Conservation (phyloP, 2,329 filamentous ascomycete species). For the Incumbomyces delicatus region DNA sequence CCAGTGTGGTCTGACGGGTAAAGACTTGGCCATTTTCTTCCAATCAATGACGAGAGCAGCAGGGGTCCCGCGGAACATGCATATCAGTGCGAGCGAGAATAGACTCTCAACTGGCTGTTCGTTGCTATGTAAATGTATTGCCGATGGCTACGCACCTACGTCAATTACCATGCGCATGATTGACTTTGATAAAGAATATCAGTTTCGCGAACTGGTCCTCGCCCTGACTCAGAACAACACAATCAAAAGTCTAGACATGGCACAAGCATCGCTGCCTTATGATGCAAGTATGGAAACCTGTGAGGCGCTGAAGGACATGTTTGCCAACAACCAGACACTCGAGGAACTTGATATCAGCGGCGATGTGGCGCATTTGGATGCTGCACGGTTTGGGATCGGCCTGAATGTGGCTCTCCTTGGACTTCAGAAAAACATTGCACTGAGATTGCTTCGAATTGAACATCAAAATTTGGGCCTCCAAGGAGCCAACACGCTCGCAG, state of each 20-base stretch:
- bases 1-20: slow-evolving; percentile 56
- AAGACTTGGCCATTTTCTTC: slow-evolving; percentile 55
- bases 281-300: slow-evolving; percentile 60
- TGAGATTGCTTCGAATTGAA: slow-evolving; percentile 55
- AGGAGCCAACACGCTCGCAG: slow-evolving; percentile 59
- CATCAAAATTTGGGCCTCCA: slow-evolving; percentile 60
- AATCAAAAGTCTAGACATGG: slow-evolving; percentile 57
- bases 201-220: slow-evolving; percentile 54
- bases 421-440: slow-evolving; percentile 52
- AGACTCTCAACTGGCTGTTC: slow-evolving; percentile 35
- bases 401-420: slow-evolving; percentile 57
- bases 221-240: slow-evolving; percentile 54
- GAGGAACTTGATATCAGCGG: slow-evolving; percentile 61
- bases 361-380: slow-evolving; percentile 61
- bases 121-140: slow-evolving; percentile 34
- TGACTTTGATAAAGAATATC: slow-evolving; percentile 56
- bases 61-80: slow-evolving; percentile 46
- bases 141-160: slow-evolving; percentile 48
- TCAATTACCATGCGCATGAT: slow-evolving; percentile 58
- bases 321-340: slow-evolving; percentile 57
- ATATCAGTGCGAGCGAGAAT: slow-evolving; percentile 58
- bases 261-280: slow-evolving; percentile 58
- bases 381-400: slow-evolving; percentile 58
- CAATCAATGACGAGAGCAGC: slow-evolving; percentile 49
- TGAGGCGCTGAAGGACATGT: slow-evolving; percentile 52